These are phyloP conservation scores for Penicillium cosmopolitanum DNA, from an alignment of 495 filamentous ascomycete genomes.

Conservation along the genomic window DNA sequence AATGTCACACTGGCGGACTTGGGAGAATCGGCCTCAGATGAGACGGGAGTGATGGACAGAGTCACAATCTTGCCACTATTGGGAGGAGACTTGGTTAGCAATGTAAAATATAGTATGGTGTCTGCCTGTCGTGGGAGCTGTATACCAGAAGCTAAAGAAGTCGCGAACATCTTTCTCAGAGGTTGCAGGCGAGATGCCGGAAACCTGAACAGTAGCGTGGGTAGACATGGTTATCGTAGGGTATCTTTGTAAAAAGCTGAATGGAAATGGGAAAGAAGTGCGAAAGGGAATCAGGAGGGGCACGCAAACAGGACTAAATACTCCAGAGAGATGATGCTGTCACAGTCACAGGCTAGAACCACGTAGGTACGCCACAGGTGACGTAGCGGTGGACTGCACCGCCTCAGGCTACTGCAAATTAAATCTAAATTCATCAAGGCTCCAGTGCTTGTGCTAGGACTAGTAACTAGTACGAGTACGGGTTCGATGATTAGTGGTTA, in stretches of 20 bases:
- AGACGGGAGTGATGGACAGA: slow-evolving; percentile 72
- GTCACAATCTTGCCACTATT: slow-evolving; percentile 85
- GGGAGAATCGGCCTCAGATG: slow-evolving; percentile 56
- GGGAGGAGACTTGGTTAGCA: slow-evolving; percentile 27
- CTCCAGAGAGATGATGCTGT: background rate
- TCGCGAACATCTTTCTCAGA: slow-evolving; percentile 88
- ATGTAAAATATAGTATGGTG: background rate
- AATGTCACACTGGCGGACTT: slow-evolving; percentile 91
- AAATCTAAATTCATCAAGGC: background rate
- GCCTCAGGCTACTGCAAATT: slow-evolving; percentile 14
- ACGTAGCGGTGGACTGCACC: slow-evolving; percentile 37
- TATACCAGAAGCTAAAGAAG: slow-evolving; percentile 99
- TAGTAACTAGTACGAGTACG: too few species aligned
- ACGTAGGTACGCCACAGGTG: slow-evolving; percentile 32
- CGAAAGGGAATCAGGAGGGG: background rate
- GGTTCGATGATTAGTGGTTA: too few species aligned
- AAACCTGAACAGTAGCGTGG: slow-evolving; percentile 57
- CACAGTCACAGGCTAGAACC: background rate
- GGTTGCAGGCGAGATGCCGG: slow-evolving; percentile 81
- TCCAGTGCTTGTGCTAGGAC: too few species aligned
- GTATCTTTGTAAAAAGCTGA: slow-evolving; percentile 1
- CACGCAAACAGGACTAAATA: slow-evolving; percentile 19
- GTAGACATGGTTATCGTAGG: slow-evolving; percentile 45
- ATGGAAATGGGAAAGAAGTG: background rate
- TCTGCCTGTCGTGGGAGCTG: background rate